Conservation (phyloP, 2,329 filamentous ascomycete genomes). For the Colletotrichum sp. region DNA sequence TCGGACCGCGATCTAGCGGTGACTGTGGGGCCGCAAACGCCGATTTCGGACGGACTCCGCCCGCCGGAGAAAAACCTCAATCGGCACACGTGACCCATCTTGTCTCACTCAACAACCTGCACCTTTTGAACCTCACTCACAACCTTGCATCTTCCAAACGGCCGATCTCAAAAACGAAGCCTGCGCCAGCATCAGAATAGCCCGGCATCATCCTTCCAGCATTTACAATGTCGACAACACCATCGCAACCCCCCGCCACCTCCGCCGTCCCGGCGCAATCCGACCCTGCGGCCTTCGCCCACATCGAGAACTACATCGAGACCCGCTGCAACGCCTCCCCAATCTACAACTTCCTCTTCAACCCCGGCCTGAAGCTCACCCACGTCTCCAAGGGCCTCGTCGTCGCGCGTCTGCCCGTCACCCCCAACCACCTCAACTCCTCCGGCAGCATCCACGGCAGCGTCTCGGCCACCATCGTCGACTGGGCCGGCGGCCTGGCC, state of each 20-base stretch:
- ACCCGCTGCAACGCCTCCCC: slow-evolving; percentile 26
- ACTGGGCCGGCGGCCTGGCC: slow-evolving; percentile 76
- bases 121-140: not conserved
- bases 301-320: slow-evolving; percentile 24
- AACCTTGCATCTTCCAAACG: not conserved
- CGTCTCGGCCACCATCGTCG: slow-evolving; percentile 72
- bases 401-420: slow-evolving; percentile 21
- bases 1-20: not conserved
- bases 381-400: slow-evolving; percentile 25
- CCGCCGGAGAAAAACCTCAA: slow-evolving; percentile 6
- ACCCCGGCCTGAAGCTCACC: slow-evolving; percentile 19
- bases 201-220: not conserved
- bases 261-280: slow-evolving; percentile 3
- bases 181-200: not conserved
- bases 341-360: slow-evolving; percentile 26
- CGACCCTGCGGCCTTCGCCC: slow-evolving; percentile 22
- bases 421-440: slow-evolving; percentile 24
- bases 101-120: slow-evolving; percentile 11
- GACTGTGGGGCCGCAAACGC: not conserved
- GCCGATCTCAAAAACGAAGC: not conserved
- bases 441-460: slow-evolving; percentile 70
- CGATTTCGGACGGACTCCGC: slow-evolving; percentile 16
- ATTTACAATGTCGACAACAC: not conserved
- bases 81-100: not conserved
- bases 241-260: not conserved